Evolutionary conservation across 495 filamentous ascomycete genomes (phyloP), one percentile per base, ranked within the genome.

Genomic region (Daldinia childiae): DNA sequence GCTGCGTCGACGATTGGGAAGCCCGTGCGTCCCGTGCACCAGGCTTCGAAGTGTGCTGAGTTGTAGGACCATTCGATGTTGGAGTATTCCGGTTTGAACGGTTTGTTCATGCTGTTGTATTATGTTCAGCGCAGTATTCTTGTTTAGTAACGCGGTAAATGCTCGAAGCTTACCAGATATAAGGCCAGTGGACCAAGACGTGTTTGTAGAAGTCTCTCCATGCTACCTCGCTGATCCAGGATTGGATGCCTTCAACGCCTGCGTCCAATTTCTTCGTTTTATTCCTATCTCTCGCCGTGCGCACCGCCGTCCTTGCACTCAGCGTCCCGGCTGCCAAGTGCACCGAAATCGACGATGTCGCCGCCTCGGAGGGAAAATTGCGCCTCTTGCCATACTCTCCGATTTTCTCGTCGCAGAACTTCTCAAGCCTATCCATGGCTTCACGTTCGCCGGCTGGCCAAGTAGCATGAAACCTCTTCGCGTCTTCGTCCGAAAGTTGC

Each of bases 151-250:
- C 6, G 7, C 7, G 32, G n/a, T n/a, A n/a, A n/a, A n/a, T n/a
- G n/a, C n/a, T 15, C 27, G 24, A 14, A 7, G 74, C 84, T 62
- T 78, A 93, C 91, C 93, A 95, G 36, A 96, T 87, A 69, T 93
- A 95, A 4, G 94, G 94, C 92, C 92, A 97, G 63, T 95, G 83
- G 3, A 87, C 90, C 14, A 97, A 82, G 4, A 97, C 91, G 77
- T 97, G 93, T 67, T 91, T 92, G 79, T 97, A 97, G 75, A 97
- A 98, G 73, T 97, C 94, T 8, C 94, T 84, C 94, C 94, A 96
- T 1, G 92, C 94, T 0, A 98, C 84, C 76, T 97, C 94, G 58
- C 89, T 90, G 66, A 97, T 95, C 93, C 93, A 98, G 3, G 84
- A 81, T 56, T 84, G 80, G 38, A 93, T 91, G 0, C 93, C 92